Percentiles rank a stretch among this genome's conserved stretches.
Conservation (phyloP, 768 basidiomycete genomes). For the Albatrellus ellisii region DNA sequence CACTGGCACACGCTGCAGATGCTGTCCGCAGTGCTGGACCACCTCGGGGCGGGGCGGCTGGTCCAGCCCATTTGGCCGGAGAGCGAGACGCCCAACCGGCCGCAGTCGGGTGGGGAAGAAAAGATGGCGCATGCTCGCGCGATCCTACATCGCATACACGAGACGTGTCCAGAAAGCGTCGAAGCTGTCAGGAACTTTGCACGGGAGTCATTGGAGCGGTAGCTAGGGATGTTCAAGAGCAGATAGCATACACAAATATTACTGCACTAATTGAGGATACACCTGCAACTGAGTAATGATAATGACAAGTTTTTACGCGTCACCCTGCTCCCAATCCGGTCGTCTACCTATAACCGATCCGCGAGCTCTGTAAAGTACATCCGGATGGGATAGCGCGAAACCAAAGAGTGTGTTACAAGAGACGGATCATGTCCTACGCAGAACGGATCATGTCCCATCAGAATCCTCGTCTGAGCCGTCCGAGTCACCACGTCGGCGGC, state of each 20-base stretch:
- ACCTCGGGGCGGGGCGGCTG: constrained; percentile 36
- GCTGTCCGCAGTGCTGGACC: constrained; percentile 31
- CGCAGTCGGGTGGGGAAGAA: neutral
- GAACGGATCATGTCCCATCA: constrained; percentile 31
- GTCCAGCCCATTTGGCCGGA: constrained; percentile 28
- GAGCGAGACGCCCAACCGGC: constrained; percentile 14
- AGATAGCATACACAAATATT: neutral
- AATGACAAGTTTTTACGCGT: neutral
- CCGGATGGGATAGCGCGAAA: too few relatives aligned
- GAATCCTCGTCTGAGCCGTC: constrained; percentile 61
- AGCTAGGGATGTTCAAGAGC: constrained; percentile 5
- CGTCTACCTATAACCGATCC: neutral
- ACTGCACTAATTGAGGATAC: constrained; percentile 2
- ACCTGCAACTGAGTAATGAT: neutral
- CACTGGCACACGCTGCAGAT: constrained; percentile 36
- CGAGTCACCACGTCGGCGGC: constrained; percentile 46
- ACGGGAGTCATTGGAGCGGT: constrained; percentile 4
- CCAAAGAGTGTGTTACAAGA: too few relatives aligned
- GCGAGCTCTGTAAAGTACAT: neutral
- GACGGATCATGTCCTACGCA: neutral
- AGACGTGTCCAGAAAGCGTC: constrained; percentile 36
- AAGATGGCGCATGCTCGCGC: constrained; percentile 10
- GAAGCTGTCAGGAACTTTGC: constrained; percentile 15
- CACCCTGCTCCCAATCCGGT: neutral
- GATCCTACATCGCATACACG: constrained; percentile 33